Evolutionary conservation across 805 yeast genomes (phyloP).

Genomic region (Priceomyces fermenticarens): DNA sequence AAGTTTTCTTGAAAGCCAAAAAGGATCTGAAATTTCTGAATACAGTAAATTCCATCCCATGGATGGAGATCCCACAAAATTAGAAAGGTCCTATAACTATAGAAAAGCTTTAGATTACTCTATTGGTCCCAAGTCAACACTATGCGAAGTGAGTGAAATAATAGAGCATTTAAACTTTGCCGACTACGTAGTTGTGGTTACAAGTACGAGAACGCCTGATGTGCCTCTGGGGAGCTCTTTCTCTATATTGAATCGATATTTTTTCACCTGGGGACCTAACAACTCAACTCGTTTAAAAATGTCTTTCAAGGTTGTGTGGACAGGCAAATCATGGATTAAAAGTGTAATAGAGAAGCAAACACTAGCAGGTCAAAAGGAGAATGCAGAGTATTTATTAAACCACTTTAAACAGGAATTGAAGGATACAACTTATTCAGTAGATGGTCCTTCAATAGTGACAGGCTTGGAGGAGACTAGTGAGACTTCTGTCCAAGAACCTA

Average conservation of each 20-base stretch:
- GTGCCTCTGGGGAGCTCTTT: slow-evolving; percentile 92
- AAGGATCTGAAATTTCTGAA: slow-evolving; percentile 44
- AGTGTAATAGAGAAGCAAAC: slow-evolving; percentile 85
- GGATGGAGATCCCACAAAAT: slow-evolving; percentile 35
- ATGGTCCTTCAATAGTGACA: slow-evolving; percentile 15
- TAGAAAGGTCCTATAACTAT: slow-evolving; percentile 59
- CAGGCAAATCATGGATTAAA: slow-evolving; percentile 89
- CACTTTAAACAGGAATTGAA: slow-evolving; percentile 33
- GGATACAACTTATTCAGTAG: slow-evolving; percentile 15
- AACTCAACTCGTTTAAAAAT: slow-evolving; percentile 59
- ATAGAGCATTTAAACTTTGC: slow-evolving; percentile 54
- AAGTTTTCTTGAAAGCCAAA: slow-evolving; percentile 39
- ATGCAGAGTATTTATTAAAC: slow-evolving; percentile 48
- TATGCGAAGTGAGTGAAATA: slow-evolving; percentile 61
- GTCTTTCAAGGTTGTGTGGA: slow-evolving; percentile 85
- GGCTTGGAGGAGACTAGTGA: neutral
- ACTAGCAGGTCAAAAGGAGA: slow-evolving; percentile 70
- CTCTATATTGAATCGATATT: slow-evolving; percentile 67
- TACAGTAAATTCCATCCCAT: slow-evolving; percentile 32
- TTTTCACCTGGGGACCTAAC: slow-evolving; percentile 69
- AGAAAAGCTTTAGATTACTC: slow-evolving; percentile 73
- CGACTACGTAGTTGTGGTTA: slow-evolving; percentile 56
- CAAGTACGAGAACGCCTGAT: slow-evolving; percentile 78
- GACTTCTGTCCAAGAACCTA: neutral
- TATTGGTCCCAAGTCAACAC: slow-evolving; percentile 91